A percentile compares a stretch with the other conserved stretches of the same genome.
These are phyloP conservation scores for Meira miltonrushii DNA, from an alignment of 1,284 basidiomycete genomes.

Conservation along the genomic window DNA sequence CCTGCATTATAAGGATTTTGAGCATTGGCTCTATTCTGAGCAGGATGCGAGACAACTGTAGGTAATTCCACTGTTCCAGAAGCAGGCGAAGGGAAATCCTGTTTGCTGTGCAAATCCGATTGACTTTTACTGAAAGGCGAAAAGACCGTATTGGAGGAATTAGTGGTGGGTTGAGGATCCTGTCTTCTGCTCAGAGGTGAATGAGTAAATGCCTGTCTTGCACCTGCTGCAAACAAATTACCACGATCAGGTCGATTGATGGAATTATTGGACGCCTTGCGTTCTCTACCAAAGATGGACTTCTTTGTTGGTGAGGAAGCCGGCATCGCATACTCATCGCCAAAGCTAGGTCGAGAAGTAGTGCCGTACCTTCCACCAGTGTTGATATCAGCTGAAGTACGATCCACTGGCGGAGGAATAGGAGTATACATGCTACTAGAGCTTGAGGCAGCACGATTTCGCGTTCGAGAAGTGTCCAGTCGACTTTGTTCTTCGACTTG, in stretches of 20 bases:
- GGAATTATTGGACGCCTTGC: constrained; percentile 10
- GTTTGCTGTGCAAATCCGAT: constrained; percentile 27
- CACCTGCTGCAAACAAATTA: not conserved
- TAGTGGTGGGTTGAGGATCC: too few relatives aligned
- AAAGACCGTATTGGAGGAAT: not conserved
- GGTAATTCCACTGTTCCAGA: constrained; percentile 21
- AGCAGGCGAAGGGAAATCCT: constrained; percentile 16
- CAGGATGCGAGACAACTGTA: constrained; percentile 1
- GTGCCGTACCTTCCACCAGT: not conserved
- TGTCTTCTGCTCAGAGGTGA: not conserved
- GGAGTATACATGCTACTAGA: not conserved
- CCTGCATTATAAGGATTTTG: constrained; percentile 16
- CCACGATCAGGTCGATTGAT: not conserved
- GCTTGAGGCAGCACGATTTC: not conserved
- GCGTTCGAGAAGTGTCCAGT: not conserved
- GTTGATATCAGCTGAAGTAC: not conserved
- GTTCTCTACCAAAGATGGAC: constrained; percentile 28
- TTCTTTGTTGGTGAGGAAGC: constrained; percentile 35
- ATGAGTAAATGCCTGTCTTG: not conserved
- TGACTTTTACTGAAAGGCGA: constrained; percentile 33
- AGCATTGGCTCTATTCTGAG: not conserved
- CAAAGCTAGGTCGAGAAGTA: constrained; percentile 5
- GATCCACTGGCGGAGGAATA: not conserved
- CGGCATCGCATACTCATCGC: constrained; percentile 19
- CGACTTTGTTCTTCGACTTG: constrained; percentile 3